Base-by-base conservation (phyloP, 805 yeast genomes). In the Candida chilensis region DNA sequence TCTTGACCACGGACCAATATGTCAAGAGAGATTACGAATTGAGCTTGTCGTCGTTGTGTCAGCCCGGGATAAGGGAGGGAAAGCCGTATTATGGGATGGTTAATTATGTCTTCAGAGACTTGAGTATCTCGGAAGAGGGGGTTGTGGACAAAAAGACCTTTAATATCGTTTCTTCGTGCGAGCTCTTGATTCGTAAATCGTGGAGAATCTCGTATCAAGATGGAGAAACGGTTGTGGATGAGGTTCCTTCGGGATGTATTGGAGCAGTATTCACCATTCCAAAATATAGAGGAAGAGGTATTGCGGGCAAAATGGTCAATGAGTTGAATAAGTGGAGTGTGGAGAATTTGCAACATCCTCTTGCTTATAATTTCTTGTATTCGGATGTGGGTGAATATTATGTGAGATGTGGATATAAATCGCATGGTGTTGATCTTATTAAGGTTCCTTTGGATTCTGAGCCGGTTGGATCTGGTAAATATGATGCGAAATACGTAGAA, bases 361-460 rank as follows among this genome's bases (percentile, higher is more conserved):
- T n/a, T n/a, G 67, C 65, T 2, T 59, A 49, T 34, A 44, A 47
- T 6, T 54, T 56, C 36, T 48, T 63, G 32, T 61, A 62, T 39
- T 58, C 66, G 2, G 69, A 63, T 36, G 51, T 63, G 8, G 67
- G 67, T 8, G 67, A 63, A 31, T 63, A 58, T 43, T 63, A 63
- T 37, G 32, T 45, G 28, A 47, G 47, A 16, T 41, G 43, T 31
- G 69, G 68, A 11, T 63, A 61, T 42, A 48, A 46, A 27, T 59
- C 66, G 3, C 45, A 48, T 27, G 50, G 41, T 14, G 59, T 63
- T n/a, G 60, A 57, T 3, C 39, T 61, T 31, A 34, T 53, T 17
- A 33, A 47, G 17, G 36, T 54, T 5, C 53, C 54, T 6, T 39
- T 50, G 30, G 17, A n/a, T 7, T 7, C 8, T 7, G 6, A 8